phyloP scores from a whole-genome alignment of 208 protist species.

The Trichomonas tenax region DNA sequence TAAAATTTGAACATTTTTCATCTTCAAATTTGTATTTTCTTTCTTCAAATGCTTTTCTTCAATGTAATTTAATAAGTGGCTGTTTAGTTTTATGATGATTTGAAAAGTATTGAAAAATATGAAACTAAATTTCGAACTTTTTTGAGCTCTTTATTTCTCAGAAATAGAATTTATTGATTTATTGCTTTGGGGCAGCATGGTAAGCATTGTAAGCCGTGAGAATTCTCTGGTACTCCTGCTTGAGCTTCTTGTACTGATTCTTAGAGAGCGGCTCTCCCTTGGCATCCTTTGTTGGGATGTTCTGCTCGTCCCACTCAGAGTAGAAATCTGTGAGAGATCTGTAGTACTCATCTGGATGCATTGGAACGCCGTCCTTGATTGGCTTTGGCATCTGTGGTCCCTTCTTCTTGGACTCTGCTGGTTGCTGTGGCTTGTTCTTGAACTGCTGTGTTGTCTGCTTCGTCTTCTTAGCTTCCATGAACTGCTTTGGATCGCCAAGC shows the following conservation, averaged over 20 bases:
- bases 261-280: not conserved
- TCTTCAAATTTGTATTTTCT: too few relatives aligned
- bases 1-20: too few relatives aligned
- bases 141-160: too few relatives aligned
- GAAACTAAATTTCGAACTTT: too few relatives aligned
- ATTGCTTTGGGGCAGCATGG: not conserved
- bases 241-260: not conserved
- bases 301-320: not conserved
- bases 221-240: not conserved
- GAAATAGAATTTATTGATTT: not conserved
- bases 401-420: not conserved
- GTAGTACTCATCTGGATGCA: not conserved
- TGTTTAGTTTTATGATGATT: too few relatives aligned
- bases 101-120: too few relatives aligned
- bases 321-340: not conserved
- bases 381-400: not conserved
- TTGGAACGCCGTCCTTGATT: not conserved
- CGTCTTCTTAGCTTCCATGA: not conserved
- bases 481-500: constrained; percentile 35
- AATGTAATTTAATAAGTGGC: too few relatives aligned
- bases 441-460: not conserved
- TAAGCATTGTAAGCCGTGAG: not conserved
- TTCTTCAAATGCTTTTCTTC: too few relatives aligned
- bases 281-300: not conserved
- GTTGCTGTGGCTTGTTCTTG: not conserved